A percentile compares a stretch with the other conserved stretches of the same genome.
These are phyloP conservation scores for Geotrichum histeridarum DNA, from an alignment of 1,139 yeast species.

Conservation along the genomic window DNA sequence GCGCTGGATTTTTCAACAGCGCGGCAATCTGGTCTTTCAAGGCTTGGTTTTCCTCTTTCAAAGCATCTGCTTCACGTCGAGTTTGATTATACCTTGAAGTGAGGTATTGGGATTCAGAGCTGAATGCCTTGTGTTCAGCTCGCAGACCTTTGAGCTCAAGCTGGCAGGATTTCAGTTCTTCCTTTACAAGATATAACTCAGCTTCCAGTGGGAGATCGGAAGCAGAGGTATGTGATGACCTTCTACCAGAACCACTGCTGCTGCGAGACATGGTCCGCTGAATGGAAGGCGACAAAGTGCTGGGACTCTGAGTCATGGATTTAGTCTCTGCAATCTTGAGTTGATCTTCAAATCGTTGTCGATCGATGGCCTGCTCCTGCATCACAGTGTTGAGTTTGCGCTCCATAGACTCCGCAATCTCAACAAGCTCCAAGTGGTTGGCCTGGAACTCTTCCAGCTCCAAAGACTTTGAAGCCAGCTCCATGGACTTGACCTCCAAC, in stretches of 20 bases:
- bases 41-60: constrained; percentile 19
- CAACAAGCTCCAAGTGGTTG: constrained; percentile 7
- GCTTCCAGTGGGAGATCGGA: constrained; percentile 2
- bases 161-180: constrained; percentile 21
- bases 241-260: not conserved
- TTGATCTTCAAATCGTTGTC: constrained; percentile 5
- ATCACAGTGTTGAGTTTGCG: not conserved
- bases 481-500: constrained; percentile 18
- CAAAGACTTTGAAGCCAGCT: constrained; percentile 17
- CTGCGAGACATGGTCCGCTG: not conserved
- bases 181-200: constrained; percentile 17
- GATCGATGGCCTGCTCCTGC: not conserved
- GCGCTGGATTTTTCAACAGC: not conserved
- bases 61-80: constrained; percentile 21
- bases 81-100: constrained; percentile 27
- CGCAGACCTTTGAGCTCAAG: constrained; percentile 19
- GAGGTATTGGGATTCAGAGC: constrained; percentile 26
- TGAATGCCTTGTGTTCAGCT: constrained; percentile 25
- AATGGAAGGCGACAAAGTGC: constrained; percentile 1
- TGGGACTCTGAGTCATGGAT: not conserved
- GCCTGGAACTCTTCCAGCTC: constrained; percentile 16
- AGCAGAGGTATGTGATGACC: not conserved
- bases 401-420: constrained; percentile 17
- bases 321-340: not conserved
- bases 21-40: constrained; percentile 12